Evolutionary conservation across 2,329 filamentous ascomycete species (phyloP), one percentile per base, ranked within the genome.

Genomic region (Diaporthe sp.): DNA sequence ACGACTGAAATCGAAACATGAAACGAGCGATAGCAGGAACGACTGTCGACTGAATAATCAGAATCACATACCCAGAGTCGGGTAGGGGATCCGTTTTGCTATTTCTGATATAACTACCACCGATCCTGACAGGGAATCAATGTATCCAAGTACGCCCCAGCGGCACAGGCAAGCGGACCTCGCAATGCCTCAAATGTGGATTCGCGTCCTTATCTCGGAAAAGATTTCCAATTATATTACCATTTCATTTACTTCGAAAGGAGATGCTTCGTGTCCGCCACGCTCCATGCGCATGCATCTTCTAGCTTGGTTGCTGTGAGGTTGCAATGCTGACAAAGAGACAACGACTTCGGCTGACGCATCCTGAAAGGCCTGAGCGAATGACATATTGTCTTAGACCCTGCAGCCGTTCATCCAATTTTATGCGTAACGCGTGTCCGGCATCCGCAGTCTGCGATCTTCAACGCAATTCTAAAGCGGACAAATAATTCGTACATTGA

Each of bases 351-450:
- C 51, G 5, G 58, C 34, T 61, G 58, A 61, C 58, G 58, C 58
- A 61, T 61, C 10, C 58, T 61, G 22, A 25, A 60, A 42, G 58
- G 58, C 37, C 58, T 42, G 37, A 61, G 58, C 58, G 58, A 61
- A 61, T 42, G 55, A 34, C 25, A 28, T 4, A 42, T 17, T 22
- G 20, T 42, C 58, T 17, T 13, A 6, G 8, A 61, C 13, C 34
- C 22, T 37, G 55, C 55, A 28, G 58, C 2, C 9, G 58, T 42
- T 61, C 34, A 61, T 61, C 58, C 58, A 61, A 61, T 61, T 61
- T 61, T 25, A 61, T 61, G 58, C 58, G 37, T 42, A 61, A 61
- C 58, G 58, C 58, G 58, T 61, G 58, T 42, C 3, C 58, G 31
- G 17, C 55, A 37, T 37, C 55, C 37, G 22, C 58, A 25, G 8